These are phyloP conservation scores for Metschnikowia hibisci DNA, from an alignment of 805 yeast genomes.

Conservation along the genomic window DNA sequence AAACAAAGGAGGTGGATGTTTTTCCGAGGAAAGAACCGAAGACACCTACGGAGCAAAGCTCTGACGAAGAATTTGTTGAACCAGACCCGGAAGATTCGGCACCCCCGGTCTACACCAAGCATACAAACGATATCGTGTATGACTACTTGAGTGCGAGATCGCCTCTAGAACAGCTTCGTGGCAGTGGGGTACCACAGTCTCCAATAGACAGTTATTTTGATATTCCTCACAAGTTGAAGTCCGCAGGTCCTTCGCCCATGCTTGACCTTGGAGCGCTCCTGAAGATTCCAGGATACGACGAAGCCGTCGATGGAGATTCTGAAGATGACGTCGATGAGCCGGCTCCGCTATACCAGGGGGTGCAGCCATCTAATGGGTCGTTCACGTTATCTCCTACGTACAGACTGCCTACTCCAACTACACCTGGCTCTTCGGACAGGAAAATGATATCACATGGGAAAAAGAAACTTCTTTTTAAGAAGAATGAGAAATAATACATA, in stretches of 20 bases:
- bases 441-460: conserved; percentile 8
- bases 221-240: conserved; percentile 17
- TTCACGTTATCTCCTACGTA: not conserved
- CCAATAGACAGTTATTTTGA: conserved; percentile 33
- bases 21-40: conserved; percentile 25
- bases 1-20: conserved; percentile 23
- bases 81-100: conserved; percentile 29
- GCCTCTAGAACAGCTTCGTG: conserved; percentile 35
- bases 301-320: conserved; percentile 38
- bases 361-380: not conserved
- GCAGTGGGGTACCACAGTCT: conserved; percentile 16
- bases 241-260: conserved; percentile 12
- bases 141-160: conserved; percentile 33
- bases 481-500: conserved; percentile 11
- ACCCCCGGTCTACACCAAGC: conserved; percentile 43
- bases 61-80: conserved; percentile 13
- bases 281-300: conserved; percentile 37
- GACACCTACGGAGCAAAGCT: conserved; percentile 3
- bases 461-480: conserved; percentile 7
- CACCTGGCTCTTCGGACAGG: conserved; percentile 8
- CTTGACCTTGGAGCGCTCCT: conserved; percentile 26
- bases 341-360: conserved; percentile 21
- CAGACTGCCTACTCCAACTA: conserved; percentile 9
- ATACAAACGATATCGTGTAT: conserved; percentile 34
- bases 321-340: conserved; percentile 18